Evolutionary conservation across 2,329 filamentous ascomycete species (phyloP).

Genomic region (Sphaceloma murrayae): DNA sequence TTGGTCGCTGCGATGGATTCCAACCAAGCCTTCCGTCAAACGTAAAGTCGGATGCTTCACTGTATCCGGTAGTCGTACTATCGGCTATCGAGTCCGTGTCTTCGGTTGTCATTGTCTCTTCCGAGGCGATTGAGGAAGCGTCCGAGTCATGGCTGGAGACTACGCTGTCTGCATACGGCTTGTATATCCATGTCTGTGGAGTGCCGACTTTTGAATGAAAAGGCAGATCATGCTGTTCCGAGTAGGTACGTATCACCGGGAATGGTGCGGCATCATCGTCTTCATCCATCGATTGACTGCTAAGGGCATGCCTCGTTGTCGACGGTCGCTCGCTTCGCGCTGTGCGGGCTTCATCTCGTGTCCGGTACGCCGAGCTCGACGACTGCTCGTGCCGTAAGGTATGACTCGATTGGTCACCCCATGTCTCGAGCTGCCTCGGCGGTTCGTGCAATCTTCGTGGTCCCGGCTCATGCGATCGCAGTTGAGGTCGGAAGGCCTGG

Average conservation of each 20-base stretch:
- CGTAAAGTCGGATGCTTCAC: conserved; percentile 17
- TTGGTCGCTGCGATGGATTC: conserved; percentile 14
- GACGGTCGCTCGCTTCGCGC: not conserved
- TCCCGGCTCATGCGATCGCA: not conserved
- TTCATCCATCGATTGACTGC: conserved; percentile 11
- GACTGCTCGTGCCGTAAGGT: not conserved
- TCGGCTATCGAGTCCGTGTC: conserved; percentile 15
- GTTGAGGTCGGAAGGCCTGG: conserved; percentile 7
- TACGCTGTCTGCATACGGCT: conserved; percentile 15
- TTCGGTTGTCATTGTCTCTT: conserved; percentile 14
- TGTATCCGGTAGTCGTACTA: conserved; percentile 15
- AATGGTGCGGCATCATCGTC: conserved; percentile 10
- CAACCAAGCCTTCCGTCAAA: conserved; percentile 19
- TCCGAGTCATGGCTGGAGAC: conserved; percentile 10
- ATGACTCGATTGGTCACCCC: not conserved
- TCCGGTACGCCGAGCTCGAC: too few species aligned
- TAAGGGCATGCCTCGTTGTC: not conserved
- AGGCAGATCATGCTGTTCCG: conserved; percentile 7
- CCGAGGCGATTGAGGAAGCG: conserved; percentile 6
- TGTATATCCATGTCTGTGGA: conserved; percentile 15
- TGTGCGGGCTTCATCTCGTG: not conserved
- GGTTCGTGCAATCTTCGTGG: not conserved
- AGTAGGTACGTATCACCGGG: conserved; percentile 11
- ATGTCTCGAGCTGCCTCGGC: not conserved
- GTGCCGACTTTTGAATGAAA: not conserved